Percentiles rank a stretch among this genome's conserved stretches.
Evolutionary conservation across 305 asterid species (phyloP).

Genomic region (Fraxinus greggii): DNA sequence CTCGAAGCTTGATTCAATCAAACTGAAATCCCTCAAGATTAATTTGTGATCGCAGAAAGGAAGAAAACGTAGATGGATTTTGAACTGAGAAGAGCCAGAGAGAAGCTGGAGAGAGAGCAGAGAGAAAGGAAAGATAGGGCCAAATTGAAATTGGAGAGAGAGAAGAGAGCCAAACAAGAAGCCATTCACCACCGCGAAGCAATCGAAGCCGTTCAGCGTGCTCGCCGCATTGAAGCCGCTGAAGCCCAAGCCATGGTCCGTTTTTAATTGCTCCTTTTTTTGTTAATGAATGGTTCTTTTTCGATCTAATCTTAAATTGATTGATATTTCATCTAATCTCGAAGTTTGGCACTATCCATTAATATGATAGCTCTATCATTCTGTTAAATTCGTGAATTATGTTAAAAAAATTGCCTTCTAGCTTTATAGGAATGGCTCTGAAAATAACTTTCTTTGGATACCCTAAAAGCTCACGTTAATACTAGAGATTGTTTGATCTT

Average conservation of each 20-base stretch:
- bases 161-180: conserved; percentile 64
- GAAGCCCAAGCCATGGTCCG: conserved; percentile 73
- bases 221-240: conserved; percentile 79
- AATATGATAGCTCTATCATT: not conserved
- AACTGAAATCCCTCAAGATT: not conserved
- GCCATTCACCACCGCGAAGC: conserved; percentile 82
- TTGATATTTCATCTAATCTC: not conserved
- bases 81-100: conserved; percentile 87
- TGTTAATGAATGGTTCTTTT: not conserved
- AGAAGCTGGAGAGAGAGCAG: conserved; percentile 89
- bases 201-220: conserved; percentile 65
- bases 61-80: conserved; percentile 57
- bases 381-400: not conserved
- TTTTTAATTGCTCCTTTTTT: not conserved
- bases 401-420: not conserved
- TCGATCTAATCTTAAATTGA: not conserved
- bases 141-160: conserved; percentile 65
- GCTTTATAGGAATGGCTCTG: not conserved
- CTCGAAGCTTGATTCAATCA: not conserved
- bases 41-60: not conserved
- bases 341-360: not conserved
- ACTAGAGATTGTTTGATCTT: not conserved
- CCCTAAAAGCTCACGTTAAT: not conserved
- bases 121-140: conserved; percentile 78
- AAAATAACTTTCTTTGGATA: not conserved